Evolutionary conservation across 2,329 filamentous ascomycete genomes (phyloP).

Genomic region (Bipolaris cookei): DNA sequence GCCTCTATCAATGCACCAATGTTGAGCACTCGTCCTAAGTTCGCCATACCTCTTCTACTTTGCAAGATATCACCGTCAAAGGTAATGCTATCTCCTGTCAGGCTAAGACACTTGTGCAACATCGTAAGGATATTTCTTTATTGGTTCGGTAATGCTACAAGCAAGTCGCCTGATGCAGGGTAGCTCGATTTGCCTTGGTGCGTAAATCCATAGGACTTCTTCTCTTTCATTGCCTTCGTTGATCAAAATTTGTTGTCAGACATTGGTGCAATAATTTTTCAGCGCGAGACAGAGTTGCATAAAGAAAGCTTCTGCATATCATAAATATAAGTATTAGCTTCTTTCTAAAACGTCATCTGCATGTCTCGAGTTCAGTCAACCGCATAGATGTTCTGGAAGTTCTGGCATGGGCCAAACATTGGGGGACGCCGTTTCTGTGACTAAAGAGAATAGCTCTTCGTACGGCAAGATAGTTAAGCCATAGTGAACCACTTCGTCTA

Average conservation of each 20-base stretch:
- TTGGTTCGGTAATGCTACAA: not conserved
- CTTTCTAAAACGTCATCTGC: not conserved
- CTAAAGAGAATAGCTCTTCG: not conserved
- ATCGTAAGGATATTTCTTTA: not conserved
- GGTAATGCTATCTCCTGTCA: not conserved
- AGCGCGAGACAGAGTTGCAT: not conserved
- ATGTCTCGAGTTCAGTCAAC: not conserved
- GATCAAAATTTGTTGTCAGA: not conserved
- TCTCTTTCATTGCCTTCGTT: not conserved
- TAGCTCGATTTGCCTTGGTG: not conserved
- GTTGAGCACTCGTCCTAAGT: not conserved
- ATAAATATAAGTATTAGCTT: not conserved
- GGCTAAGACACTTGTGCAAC: not conserved
- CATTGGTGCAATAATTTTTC: not conserved
- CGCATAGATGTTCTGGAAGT: not conserved
- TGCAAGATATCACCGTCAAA: not conserved
- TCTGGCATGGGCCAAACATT: not conserved
- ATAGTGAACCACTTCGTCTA: not conserved
- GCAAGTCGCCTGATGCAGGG: not conserved
- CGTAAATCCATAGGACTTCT: not conserved
- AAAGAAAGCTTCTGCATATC: not conserved
- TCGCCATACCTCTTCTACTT: not conserved
- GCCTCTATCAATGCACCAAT: not conserved
- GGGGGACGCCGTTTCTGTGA: not conserved
- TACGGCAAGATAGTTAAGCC: not conserved